These are phyloP conservation scores for Tolypocladium tropicale DNA, from an alignment of 2,329 filamentous ascomycete genomes.

Conservation along the genomic window DNA sequence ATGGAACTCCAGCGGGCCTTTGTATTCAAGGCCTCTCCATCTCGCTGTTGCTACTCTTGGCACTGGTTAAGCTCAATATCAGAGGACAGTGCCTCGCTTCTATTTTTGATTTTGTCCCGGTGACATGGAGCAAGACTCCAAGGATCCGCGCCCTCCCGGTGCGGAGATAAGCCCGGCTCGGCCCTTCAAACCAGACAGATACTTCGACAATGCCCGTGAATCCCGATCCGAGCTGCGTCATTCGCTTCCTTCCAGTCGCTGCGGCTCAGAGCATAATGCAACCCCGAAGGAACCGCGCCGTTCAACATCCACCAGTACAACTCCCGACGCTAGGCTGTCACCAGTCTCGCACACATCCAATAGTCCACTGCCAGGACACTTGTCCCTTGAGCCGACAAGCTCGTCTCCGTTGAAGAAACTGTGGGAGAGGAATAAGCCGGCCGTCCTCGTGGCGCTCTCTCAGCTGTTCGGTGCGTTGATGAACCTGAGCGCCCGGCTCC, in stretches of 20 bases:
- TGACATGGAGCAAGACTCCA: background rate
- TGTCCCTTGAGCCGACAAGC: background rate
- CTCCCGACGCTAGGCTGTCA: conserved; percentile 9
- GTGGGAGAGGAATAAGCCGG: conserved; percentile 60
- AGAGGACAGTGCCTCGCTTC: background rate
- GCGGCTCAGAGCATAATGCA: background rate
- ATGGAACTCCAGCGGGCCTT: background rate
- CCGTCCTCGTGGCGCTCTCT: conserved; percentile 60
- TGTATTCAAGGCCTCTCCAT: background rate
- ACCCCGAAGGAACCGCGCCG: conserved; percentile 2
- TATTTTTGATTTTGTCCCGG: background rate
- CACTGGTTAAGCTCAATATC: background rate
- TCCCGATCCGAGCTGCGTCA: background rate
- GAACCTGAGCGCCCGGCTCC: conserved; percentile 69
- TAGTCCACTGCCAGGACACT: background rate
- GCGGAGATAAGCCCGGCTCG: background rate
- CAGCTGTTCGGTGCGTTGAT: conserved; percentile 78
- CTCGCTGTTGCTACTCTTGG: background rate
- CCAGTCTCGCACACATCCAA: conserved; percentile 6
- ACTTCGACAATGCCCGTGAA: background rate
- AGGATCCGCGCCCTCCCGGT: background rate
- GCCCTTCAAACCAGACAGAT: background rate
- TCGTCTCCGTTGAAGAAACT: conserved; percentile 20
- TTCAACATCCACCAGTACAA: conserved; percentile 12
- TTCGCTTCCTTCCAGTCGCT: background rate